Conservation (phyloP, 345 rosid genomes). For the Lepidium didymum region DNA sequence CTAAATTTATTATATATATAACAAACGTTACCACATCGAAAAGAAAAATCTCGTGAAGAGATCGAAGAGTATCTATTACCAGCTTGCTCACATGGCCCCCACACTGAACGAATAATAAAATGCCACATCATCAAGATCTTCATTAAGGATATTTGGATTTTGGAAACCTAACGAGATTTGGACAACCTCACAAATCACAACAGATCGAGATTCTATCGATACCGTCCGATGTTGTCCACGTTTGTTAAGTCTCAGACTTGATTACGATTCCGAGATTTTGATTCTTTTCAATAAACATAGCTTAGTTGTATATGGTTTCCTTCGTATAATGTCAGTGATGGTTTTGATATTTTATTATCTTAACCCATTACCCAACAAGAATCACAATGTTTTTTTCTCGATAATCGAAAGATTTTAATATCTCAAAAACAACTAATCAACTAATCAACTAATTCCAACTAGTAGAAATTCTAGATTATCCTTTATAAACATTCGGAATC, state of each 20-base stretch:
- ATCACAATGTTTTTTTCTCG: constrained; percentile 1
- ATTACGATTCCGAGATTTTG: constrained; percentile 4
- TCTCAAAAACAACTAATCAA: too few relatives aligned
- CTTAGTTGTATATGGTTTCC: not conserved
- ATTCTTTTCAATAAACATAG: not conserved
- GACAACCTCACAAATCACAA: constrained; percentile 12
- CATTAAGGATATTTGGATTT: not conserved
- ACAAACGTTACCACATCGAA: not conserved
- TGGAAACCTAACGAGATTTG: constrained; percentile 13
- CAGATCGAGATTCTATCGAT: constrained; percentile 29
- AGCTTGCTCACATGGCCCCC: constrained; percentile 26
- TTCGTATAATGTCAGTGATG: not conserved
- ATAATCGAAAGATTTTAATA: too few relatives aligned
- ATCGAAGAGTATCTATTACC: constrained; percentile 17
- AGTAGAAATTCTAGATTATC: too few relatives aligned
- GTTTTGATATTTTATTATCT: not conserved
- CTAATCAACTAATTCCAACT: too few relatives aligned
- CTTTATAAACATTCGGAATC: too few relatives aligned
- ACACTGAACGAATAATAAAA: not conserved
- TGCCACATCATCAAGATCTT: not conserved
- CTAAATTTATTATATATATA: not conserved
- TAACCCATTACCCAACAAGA: constrained; percentile 2
- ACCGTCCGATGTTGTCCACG: constrained; percentile 39
- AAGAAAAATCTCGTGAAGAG: not conserved
- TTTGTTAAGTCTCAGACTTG: constrained; percentile 17